Evolutionary conservation across 768 basidiomycete genomes (phyloP), one percentile per base, ranked within the genome.

Genomic region (Clitopilus passeckerianus): DNA sequence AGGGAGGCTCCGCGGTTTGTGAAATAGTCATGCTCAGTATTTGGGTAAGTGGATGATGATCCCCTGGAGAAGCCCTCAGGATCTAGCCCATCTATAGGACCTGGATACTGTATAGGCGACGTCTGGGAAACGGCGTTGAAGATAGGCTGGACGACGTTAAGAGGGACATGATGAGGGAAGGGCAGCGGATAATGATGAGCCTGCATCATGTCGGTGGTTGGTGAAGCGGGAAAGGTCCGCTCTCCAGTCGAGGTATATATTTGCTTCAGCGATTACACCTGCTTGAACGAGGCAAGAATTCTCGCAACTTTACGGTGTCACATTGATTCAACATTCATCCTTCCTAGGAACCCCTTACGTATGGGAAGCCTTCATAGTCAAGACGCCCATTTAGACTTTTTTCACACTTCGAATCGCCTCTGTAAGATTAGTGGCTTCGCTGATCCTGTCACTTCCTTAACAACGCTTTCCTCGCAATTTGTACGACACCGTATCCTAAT

Each of bases 11-110:
- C 77, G 73, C 76, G 76, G 75, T 76, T 70, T 66, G 73, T 64
- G 60, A 74, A 70, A 70, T 75, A 74, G 65, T 65, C 67, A 70
- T 75, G 76, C 67, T 75, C 75, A 70, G 74, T 73, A 75, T 77
- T 72, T 72, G 74, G 73, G 72, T 76, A 75, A 59, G 68, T 63
- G 66, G 72, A 69, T 64, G 79, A 75, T 73, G 80, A 82, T 82
- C 80, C 79, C 64, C 74, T 74, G 63, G 78, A 80, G 80, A 80
- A 82, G 80, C 73, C 64, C 53, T 66, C 61, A 68, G 66, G 69
- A 73, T 72, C 71, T 61, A 67, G 69, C 60, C 71, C 73, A 66
- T 67, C 62, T 65, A 68, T 64, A 66, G 72, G 61, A 61, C 67
- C 64, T 68, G 57, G 63, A 61, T 46, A 37, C 43, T 14, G 53